Conservation (phyloP, 768 basidiomycete genomes). For the Suillus paluster region DNA sequence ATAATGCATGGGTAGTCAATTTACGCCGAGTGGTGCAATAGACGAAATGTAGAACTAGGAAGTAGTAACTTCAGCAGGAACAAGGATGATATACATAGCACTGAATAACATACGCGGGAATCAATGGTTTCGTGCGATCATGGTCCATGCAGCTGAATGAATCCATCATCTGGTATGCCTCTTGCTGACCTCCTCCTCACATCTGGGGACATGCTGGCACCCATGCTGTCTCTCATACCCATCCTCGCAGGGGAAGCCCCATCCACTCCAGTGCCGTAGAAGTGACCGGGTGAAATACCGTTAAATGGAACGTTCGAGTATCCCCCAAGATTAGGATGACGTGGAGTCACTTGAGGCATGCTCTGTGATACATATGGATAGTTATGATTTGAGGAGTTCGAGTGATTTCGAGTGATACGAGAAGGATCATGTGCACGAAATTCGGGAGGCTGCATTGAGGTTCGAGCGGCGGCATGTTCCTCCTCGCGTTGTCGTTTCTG, state of each 20-base stretch:
- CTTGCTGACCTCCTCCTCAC: constrained; percentile 35
- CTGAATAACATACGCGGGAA: not conserved
- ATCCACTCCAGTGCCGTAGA: constrained; percentile 40
- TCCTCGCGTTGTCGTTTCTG: constrained; percentile 44
- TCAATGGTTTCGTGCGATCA: constrained; percentile 4
- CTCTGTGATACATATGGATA: constrained; percentile 32
- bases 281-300: constrained; percentile 44
- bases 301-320: constrained; percentile 32
- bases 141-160: constrained; percentile 35
- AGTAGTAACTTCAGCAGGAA: not conserved
- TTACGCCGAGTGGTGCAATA: not conserved
- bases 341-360: constrained; percentile 19
- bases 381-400: constrained; percentile 32
- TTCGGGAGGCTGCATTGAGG: constrained; percentile 38
- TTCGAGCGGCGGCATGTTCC: constrained; percentile 28
- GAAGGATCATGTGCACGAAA: constrained; percentile 37
- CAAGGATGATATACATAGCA: not conserved
- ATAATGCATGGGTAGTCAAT: not conserved
- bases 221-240: constrained; percentile 36
- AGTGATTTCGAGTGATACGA: constrained; percentile 36
- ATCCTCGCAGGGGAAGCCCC: constrained; percentile 28
- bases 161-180: constrained; percentile 37
- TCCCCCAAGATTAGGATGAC: constrained; percentile 33
- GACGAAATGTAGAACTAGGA: not conserved
- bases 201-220: constrained; percentile 40